Base-by-base conservation (phyloP, 169 alveolate species). In the Plasmodium sp. region DNA sequence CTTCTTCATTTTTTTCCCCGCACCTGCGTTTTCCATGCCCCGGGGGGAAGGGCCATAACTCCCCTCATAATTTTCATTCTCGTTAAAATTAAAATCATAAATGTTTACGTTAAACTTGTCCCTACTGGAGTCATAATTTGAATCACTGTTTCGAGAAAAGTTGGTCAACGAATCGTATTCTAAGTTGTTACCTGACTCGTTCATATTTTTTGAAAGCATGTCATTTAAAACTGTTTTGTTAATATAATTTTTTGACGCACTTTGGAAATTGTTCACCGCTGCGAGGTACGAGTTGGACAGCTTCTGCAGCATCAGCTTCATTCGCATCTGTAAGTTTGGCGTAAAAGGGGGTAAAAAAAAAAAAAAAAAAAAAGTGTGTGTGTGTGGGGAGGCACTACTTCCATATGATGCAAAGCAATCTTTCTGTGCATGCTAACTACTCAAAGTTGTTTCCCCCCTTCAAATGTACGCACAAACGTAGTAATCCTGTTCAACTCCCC, bases 51-150 rank as follows among this genome's bases (percentile, higher is more conserved):
- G 58, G 41, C n/a, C 80, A 84, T 81, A 84, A 77, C 27, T n/a
- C 4, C 71, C 56, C 10, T 92, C 90, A 58, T 82, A 62, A 77
- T 92, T 72, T 1, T 93, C 93, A 77, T 94, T 83, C 39, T 92
- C 93, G 71, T 92, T 81, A 84, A 62, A 79, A 67, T 93, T 93
- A 67, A 75, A 86, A 83, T 93, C 94, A 74, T 93, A 86, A 33
- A 86, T 93, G 84, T 93, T 85, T 10, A 74, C 88, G 83, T 83
- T 93, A 39, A 79, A 71, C 41, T 39, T 95, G 81, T 84, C 92
- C 14, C 77, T 84, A 79, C 74, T 71, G 31, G 94, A 67, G 39
- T 91, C 92, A 91, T 84, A 83, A 71, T 72, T 51, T 22, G 83
- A 81, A 67, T 75, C 92, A n/a, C 82, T 81, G 18, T 83, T 77